Evolutionary conservation across 108 stramenopile species (phyloP).

Genomic region (Cyclostephanos invisitatus): DNA sequence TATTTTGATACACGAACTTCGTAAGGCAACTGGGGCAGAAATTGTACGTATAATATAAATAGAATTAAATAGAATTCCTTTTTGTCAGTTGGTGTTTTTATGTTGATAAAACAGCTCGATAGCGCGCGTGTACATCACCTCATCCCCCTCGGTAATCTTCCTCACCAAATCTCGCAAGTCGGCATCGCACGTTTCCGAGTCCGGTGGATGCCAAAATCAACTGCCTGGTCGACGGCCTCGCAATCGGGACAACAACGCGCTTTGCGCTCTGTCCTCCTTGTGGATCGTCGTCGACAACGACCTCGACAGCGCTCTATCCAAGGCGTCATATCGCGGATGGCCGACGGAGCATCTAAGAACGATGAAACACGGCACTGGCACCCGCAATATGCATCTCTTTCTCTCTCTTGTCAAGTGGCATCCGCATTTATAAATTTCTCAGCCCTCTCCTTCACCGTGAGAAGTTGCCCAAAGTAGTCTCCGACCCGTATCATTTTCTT

Average conservation of each 20-base stretch:
- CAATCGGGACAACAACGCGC: not conserved
- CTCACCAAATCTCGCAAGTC: conserved; percentile 28
- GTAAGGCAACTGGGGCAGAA: not conserved
- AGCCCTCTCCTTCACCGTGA: conserved; percentile 70
- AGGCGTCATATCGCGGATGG: conserved; percentile 3
- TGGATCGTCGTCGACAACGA: not conserved
- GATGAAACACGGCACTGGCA: too few relatives aligned
- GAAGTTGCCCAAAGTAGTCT: conserved; percentile 71
- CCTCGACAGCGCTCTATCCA: conserved; percentile 3
- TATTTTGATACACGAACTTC: conserved; percentile 18
- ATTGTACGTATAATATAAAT: too few relatives aligned
- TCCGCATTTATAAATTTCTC: not conserved
- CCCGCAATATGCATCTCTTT: too few relatives aligned
- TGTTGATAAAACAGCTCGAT: conserved; percentile 21
- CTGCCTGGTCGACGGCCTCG: not conserved
- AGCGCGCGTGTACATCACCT: conserved; percentile 20
- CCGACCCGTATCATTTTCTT: conserved; percentile 59
- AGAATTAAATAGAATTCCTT: too few relatives aligned
- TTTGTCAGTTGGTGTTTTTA: too few relatives aligned
- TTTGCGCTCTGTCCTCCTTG: conserved; percentile 6
- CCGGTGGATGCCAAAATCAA: conserved; percentile 18
- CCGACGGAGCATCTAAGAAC: conserved; percentile 5
- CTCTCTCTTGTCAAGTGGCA: too few relatives aligned
- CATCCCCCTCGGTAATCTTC: conserved; percentile 27
- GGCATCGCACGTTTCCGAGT: conserved; percentile 17